Base-by-base conservation (phyloP, 306 rosid species). In the Gastrolobium bilobum region DNA sequence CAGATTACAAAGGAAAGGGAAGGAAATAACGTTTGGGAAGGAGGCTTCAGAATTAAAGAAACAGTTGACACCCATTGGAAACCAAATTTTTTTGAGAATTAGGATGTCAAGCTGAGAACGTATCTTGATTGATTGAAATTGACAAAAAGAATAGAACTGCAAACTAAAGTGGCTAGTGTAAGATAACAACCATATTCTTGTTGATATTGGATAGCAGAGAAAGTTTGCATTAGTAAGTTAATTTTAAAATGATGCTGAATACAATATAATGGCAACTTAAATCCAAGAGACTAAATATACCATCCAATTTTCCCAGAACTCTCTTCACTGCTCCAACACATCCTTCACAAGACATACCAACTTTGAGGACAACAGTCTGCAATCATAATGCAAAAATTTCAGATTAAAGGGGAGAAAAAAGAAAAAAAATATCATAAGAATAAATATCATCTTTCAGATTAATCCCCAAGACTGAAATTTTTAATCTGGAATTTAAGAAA, bases 331-430 rank as follows among this genome's bases (percentile, higher is more conserved):
- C 99, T 43, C 98, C 99, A 85, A 83, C 94, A 71, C 98, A 95
- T 66, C 98, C 98, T 89, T 91, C 88, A 76, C 99, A 95, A 15
- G 99, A 86, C 99, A 95, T 95, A 35, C 88, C 97, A 86, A 95
- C 99, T 89, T 91, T 95, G 82, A 95, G 98, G 33, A 87, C 91
- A 8, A 89, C 89, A 51, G 97, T 95, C 99, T 93, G 90, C 86
- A 78, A 78, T 10, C 71, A 75, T 29, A 78, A 65, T 13, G 48
- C 58, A 34, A 44, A 73, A 14, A 42, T 2, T 11, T 73, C 66
- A 31, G 67, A 44, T 57, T 4, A 30, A 4, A 29, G 4, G 38
- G 29, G 42, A 33, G 6, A 6, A 3, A 46, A 59, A 73, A 47
- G 10, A 20, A 20, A 20, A 20, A 20, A 20, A 20, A 20, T 20